Conservation (phyloP, 768 basidiomycete species). For the Tulasnella sp. region DNA sequence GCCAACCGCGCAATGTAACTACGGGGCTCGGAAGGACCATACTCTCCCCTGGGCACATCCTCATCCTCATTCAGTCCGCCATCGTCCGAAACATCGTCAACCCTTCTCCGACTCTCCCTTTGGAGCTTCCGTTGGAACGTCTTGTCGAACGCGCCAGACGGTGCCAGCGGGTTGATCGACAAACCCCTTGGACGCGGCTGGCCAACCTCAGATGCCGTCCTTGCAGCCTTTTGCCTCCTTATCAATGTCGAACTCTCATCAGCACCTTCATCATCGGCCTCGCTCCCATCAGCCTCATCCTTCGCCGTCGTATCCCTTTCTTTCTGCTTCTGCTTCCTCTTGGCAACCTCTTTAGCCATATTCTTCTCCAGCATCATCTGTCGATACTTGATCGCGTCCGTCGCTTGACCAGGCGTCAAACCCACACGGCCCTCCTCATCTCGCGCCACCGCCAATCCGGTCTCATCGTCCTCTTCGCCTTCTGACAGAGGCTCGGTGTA, state of each 20-base stretch:
- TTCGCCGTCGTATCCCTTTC: constrained; percentile 4
- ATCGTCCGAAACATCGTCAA: constrained; percentile 24
- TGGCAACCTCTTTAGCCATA: constrained; percentile 19
- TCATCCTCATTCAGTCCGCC: constrained; percentile 31
- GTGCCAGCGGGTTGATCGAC: constrained; percentile 79
- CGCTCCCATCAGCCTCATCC: constrained; percentile 21
- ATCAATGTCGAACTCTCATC: constrained; percentile 35
- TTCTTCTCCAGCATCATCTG: constrained; percentile 56
- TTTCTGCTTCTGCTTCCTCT: constrained; percentile 20
- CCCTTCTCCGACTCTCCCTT: constrained; percentile 19
- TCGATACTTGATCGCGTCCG: constrained; percentile 77
- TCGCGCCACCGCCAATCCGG: constrained; percentile 51
- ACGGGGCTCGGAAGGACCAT: background rate
- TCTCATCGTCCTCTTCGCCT: constrained; percentile 82
- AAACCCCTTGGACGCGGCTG: constrained; percentile 28
- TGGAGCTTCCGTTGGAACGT: constrained; percentile 58
- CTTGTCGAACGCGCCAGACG: constrained; percentile 75
- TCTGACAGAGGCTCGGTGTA: constrained; percentile 92
- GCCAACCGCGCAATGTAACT: background rate
- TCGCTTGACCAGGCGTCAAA: constrained; percentile 58
- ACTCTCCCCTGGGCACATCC: constrained; percentile 29
- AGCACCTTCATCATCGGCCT: constrained; percentile 23
- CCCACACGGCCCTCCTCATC: constrained; percentile 80
- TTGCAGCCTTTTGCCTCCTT: constrained; percentile 19
- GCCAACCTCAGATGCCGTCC: constrained; percentile 7